A percentile compares a stretch with the other conserved stretches of the same genome.
Conservation (phyloP, 1,284 basidiomycete species). For the Tilletia walkeri region DNA sequence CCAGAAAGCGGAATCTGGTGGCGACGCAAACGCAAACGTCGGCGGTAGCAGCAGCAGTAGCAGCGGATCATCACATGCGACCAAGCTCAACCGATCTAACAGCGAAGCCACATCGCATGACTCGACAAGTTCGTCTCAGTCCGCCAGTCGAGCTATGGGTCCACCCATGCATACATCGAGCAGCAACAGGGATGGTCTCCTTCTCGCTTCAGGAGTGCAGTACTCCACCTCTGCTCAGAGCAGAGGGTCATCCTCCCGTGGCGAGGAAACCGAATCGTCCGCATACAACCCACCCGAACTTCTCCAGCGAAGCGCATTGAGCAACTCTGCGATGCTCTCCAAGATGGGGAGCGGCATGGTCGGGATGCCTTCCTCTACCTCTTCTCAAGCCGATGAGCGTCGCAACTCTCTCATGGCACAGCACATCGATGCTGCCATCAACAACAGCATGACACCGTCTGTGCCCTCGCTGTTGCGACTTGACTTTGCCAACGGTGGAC, state of each 20-base stretch:
- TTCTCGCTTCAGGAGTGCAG: background rate
- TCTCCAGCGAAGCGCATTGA: constrained; percentile 10
- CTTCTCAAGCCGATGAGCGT: background rate
- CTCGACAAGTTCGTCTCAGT: background rate
- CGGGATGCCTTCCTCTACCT: background rate
- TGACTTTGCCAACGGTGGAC: background rate
- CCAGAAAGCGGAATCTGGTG: background rate
- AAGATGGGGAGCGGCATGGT: background rate
- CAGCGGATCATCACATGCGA: background rate
- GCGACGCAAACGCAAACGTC: background rate
- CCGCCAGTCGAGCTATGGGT: background rate
- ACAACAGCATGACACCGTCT: background rate
- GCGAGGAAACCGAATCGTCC: constrained; percentile 1
- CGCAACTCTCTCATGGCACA: background rate
- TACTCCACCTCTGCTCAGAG: constrained; percentile 1
- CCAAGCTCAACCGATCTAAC: background rate
- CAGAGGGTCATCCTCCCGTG: background rate
- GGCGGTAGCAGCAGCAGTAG: background rate
- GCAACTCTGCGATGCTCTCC: background rate
- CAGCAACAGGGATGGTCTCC: background rate
- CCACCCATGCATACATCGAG: background rate
- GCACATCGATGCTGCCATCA: constrained; percentile 16
- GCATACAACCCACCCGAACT: constrained; percentile 17
- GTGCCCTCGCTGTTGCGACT: constrained; percentile 10
- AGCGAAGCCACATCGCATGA: background rate